Conservation (phyloP, 768 basidiomycete species). For the Boletus sensibilis region DNA sequence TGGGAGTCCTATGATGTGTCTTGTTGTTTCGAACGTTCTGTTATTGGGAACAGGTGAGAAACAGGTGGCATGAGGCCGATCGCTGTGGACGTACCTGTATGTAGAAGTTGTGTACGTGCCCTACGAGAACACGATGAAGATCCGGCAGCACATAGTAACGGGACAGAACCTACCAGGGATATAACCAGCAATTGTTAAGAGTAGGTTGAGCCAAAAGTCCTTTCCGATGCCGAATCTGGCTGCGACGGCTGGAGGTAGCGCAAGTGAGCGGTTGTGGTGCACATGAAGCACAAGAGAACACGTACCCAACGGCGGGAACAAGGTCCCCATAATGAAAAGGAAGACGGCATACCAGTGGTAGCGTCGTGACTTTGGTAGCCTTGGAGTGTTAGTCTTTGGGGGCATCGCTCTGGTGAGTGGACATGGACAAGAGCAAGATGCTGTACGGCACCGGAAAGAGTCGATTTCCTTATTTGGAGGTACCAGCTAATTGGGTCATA, state of each 20-base stretch:
- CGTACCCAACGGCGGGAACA: conserved; percentile 89
- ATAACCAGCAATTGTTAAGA: conserved; percentile 89
- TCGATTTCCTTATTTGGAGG: conserved; percentile 5
- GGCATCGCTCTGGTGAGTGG: conserved; percentile 25
- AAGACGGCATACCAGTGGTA: conserved; percentile 81
- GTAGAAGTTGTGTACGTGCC: conserved; percentile 92
- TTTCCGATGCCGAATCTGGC: conserved; percentile 87
- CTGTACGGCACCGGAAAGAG: not conserved
- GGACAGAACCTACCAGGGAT: conserved; percentile 61
- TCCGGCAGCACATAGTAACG: not conserved
- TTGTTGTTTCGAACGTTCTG: conserved; percentile 97
- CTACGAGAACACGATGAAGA: conserved; percentile 36
- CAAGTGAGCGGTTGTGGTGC: not conserved
- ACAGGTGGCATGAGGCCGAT: not conserved
- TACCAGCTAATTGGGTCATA: not conserved
- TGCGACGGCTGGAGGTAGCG: conserved; percentile 70
- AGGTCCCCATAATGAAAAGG: conserved; percentile 84
- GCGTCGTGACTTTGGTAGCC: conserved; percentile 55
- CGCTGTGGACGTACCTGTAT: conserved; percentile 57
- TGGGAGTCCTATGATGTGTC: conserved; percentile 87
- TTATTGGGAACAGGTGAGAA: conserved; percentile 7
- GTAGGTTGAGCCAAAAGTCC: conserved; percentile 89
- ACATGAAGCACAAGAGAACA: not conserved
- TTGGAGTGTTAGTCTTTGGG: conserved; percentile 48
- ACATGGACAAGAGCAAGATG: conserved; percentile 2